Base-by-base conservation (phyloP, 2,329 filamentous ascomycete species). In the Dactylellina sp. region DNA sequence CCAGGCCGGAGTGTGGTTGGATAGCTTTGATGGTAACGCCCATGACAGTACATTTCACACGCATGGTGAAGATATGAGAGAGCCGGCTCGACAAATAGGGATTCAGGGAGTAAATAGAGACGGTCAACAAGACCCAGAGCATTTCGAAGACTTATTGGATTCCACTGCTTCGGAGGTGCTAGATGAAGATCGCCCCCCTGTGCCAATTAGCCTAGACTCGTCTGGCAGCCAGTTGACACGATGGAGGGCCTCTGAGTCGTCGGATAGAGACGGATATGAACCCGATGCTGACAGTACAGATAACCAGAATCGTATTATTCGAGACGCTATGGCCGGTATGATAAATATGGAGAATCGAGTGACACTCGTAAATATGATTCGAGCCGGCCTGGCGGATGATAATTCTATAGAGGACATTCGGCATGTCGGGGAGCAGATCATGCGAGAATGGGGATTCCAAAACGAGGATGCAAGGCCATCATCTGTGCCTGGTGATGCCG, bases 331-430 rank as follows among this genome's bases (percentile, higher is more conserved):
- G 12, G 22, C 55, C 1, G 37, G 28, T 4, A 32, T 46, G 0
- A 32, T 60, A 2, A 37, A 32, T 14, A 28, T 39, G 2, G 55
- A 57, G 25, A 60, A 68, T 32, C 18, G 35, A 9, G 14, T 68
- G 11, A 46, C 32, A 3, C 3, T 53, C 2, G 11, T 52, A 16
- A 35, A 18, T 7, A 24, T 68, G 16, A 11, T 42, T 2, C 16
- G 16, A 25, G 12, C 9, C 6, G 53, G 49, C n/a, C 11, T 24
- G 3, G 42, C 14, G 47, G 1, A 20, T 4, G 28, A 9, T 4
- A 32, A 9, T 4, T 32, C 4, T 49, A 16, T 24, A 11, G 28
- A 39, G 1, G 39, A 50, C 28, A 37, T 47, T 16, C 20, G 12
- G 14, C 37, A 40, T n/a, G 14, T 18, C 18, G 44, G 11, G 14